phyloP scores from a whole-genome alignment of 176 grass and related monocot genomes.

The Avena sativa region DNA sequence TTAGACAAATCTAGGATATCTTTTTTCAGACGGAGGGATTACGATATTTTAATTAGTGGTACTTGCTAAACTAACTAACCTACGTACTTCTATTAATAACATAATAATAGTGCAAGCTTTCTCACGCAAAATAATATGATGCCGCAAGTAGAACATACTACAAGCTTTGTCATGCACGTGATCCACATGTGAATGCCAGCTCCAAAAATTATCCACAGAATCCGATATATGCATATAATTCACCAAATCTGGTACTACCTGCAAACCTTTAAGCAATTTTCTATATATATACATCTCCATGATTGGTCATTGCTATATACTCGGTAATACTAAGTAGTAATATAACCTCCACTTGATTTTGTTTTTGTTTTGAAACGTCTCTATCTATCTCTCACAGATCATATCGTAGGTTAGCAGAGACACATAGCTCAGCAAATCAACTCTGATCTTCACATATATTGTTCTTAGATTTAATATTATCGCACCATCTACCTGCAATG shows the following conservation, averaged over 20 bases:
- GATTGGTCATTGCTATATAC: neutral
- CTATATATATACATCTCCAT: neutral
- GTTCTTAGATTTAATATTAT: neutral
- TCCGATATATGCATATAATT: neutral
- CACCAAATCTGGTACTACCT: neutral
- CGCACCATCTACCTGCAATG: neutral
- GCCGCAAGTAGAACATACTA: slow-evolving; percentile 5
- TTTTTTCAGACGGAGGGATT: too few relatives aligned
- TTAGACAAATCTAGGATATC: too few relatives aligned
- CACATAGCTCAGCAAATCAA: neutral
- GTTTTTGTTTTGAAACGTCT: neutral
- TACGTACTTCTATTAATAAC: too few relatives aligned
- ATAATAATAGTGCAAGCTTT: neutral
- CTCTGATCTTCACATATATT: neutral
- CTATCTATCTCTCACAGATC: too few relatives aligned
- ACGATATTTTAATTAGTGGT: too few relatives aligned
- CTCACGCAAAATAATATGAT: neutral
- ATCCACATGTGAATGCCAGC: neutral
- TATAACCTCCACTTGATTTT: neutral
- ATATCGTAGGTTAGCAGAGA: too few relatives aligned
- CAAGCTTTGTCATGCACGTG: slow-evolving; percentile 21
- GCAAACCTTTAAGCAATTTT: neutral
- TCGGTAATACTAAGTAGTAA: neutral
- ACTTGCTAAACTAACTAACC: too few relatives aligned
- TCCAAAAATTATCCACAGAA: neutral